Percentiles rank a stretch among this genome's conserved stretches.
phyloP scores from a whole-genome alignment of 2,329 filamentous ascomycete species.

The Arthrinium phaeospermum region DNA sequence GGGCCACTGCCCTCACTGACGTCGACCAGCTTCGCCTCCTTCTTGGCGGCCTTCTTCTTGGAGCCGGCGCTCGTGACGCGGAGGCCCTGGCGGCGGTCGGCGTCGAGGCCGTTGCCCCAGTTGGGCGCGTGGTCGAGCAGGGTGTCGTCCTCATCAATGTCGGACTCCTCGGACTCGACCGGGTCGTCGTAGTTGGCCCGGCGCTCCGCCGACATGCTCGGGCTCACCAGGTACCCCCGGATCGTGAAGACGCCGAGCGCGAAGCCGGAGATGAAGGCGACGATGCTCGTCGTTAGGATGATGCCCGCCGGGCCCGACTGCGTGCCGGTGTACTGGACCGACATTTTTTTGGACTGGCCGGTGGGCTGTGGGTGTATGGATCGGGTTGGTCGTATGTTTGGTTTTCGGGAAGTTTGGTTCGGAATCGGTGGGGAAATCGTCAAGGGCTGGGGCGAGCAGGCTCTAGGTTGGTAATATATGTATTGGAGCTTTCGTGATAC shows the following conservation, averaged over 20 bases:
- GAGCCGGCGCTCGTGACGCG: slow-evolving; percentile 35
- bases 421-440: neutral
- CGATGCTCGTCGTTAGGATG: slow-evolving; percentile 74
- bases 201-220: slow-evolving; percentile 61
- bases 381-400: neutral
- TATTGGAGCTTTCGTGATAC: neutral
- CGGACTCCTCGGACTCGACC: slow-evolving; percentile 72
- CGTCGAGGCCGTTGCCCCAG: slow-evolving; percentile 67
- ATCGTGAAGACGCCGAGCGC: slow-evolving; percentile 78
- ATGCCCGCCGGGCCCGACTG: slow-evolving; percentile 54
- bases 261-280: slow-evolving; percentile 79
- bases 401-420: neutral
- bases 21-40: slow-evolving; percentile 27
- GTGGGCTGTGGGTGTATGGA: neutral
- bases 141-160: slow-evolving; percentile 65
- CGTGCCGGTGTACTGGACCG: slow-evolving; percentile 1
- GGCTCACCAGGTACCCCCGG: slow-evolving; percentile 64
- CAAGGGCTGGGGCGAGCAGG: neutral
- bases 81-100: slow-evolving; percentile 64
- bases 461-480: neutral
- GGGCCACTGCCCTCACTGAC: slow-evolving; percentile 50
- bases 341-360: neutral
- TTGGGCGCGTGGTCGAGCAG: slow-evolving; percentile 71
- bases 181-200: slow-evolving; percentile 62
- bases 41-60: slow-evolving; percentile 18